These are phyloP conservation scores for Cucurbita moschata DNA, from an alignment of 306 rosid species.

Conservation along the genomic window DNA sequence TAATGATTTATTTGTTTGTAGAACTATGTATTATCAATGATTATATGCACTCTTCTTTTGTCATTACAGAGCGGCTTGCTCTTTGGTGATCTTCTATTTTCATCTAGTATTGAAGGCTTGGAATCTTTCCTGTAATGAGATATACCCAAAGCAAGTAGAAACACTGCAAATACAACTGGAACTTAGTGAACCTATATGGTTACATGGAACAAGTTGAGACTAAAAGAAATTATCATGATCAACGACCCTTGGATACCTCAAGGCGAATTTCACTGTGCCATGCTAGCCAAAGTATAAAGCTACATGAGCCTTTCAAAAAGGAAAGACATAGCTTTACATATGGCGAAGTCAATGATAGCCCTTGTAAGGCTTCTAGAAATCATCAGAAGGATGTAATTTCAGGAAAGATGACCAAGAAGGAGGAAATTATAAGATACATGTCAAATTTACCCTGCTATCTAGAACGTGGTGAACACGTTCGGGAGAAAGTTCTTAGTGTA, in stretches of 20 bases:
- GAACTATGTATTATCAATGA: background rate
- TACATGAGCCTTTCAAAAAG: slow-evolving; percentile 19
- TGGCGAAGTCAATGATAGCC: slow-evolving; percentile 38
- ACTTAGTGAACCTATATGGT: background rate
- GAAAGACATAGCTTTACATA: slow-evolving; percentile 34
- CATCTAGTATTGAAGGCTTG: slow-evolving; percentile 8
- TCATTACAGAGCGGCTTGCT: background rate
- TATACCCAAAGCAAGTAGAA: slow-evolving; percentile 7
- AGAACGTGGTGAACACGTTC: slow-evolving; percentile 43
- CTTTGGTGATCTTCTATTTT: slow-evolving; percentile 18
- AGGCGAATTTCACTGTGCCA: slow-evolving; percentile 1
- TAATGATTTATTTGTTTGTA: background rate
- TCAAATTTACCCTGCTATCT: slow-evolving; percentile 76
- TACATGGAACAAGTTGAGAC: slow-evolving; percentile 33
- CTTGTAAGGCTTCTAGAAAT: slow-evolving; percentile 17
- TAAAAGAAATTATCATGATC: slow-evolving; percentile 18
- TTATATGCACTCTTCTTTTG: background rate
- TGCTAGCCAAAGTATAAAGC: slow-evolving; percentile 26
- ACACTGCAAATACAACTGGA: slow-evolving; percentile 3
- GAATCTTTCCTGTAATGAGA: slow-evolving; percentile 11
- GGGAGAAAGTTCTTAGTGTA: slow-evolving; percentile 63
- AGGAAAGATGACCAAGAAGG: slow-evolving; percentile 36
- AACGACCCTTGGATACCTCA: slow-evolving; percentile 15
- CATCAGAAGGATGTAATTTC: slow-evolving; percentile 26
- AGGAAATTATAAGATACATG: slow-evolving; percentile 81